phyloP scores from a whole-genome alignment of 148 eudicot species.

The Euryodendron excelsum region DNA sequence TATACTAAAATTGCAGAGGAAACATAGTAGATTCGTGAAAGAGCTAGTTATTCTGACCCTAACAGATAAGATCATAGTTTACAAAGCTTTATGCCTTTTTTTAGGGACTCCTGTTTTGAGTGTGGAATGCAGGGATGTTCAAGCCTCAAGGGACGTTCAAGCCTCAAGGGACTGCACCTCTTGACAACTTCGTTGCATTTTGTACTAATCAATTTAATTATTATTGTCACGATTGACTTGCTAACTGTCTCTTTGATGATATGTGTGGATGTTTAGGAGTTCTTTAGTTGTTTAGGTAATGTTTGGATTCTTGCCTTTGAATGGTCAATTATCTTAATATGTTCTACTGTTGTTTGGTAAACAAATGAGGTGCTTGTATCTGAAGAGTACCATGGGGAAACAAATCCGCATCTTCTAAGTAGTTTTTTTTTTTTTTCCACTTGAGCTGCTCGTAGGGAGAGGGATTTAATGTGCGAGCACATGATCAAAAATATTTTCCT shows the following conservation, averaged over 20 bases:
- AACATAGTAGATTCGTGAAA: background rate
- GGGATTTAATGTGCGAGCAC: background rate
- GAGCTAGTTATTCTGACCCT: background rate
- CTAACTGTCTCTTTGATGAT: no score
- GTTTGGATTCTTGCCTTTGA: background rate
- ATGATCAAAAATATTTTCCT: background rate
- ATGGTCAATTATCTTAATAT: background rate
- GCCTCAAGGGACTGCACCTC: no score
- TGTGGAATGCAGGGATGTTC: no score
- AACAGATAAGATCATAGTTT: background rate
- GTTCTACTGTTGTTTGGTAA: background rate
- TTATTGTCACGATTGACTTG: background rate
- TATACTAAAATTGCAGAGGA: background rate
- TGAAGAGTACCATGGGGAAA: conserved; percentile 82
- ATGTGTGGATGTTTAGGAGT: no score
- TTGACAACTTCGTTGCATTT: background rate
- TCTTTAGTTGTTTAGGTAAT: no score
- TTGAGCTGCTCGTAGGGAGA: background rate
- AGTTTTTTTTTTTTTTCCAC: background rate
- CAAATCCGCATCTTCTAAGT: conserved; percentile 48
- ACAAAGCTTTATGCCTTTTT: background rate
- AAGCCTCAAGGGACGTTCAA: no score
- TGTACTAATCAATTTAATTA: no score
- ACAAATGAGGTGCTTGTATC: conserved; percentile 65
- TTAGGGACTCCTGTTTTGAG: background rate